Base-by-base conservation (phyloP, 495 filamentous ascomycete species). In the Penicillium soppii region DNA sequence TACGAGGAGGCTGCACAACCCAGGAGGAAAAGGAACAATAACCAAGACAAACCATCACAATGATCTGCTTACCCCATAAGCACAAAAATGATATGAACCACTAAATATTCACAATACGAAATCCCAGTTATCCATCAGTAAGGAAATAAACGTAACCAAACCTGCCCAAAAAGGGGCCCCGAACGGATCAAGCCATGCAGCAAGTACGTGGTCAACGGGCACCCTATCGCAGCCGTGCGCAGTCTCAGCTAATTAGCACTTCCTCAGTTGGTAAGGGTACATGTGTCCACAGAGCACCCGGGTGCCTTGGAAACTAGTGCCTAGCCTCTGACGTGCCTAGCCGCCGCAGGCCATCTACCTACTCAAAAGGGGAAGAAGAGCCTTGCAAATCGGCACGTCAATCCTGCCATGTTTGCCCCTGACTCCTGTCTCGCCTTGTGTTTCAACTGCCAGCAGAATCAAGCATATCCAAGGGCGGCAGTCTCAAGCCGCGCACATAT, bases 301-400 rank as follows among this genome's bases (percentile, higher is more conserved):
- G 46, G 52, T 64, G 52, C 41, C 54, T 58, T 61, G 58, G 43
- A 58, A 61, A 64, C 52, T 51, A 50, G 49, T 53, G 37, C 22
- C 21, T 47, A 47, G 48, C 46, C 33, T 43, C 55, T 37, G 45
- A 62, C 53, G 49, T 42, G 56, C 25, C 40, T 41, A 46, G 32
- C 52, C 55, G 30, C n/a, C 53, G 26, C 27, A 38, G 8, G 23
- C 26, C 23, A 13, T 15, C 23, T 21, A 7, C 35, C 26, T 21
- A 27, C 17, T 32, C 17, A 39, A 45, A 43, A 43, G 32, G 38
- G 17, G 49, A 21, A 44, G 20, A 35, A 32, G 50, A 37, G 32
- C n/a, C 30, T 12, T 40, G 47, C 15, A 29, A 33, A 23, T 33
- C 20, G 8, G 22, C 8, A 47, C n/a, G 21, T 20, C 30, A 25